Conservation (phyloP, 495 filamentous ascomycete species). For the Letharia lupina region DNA sequence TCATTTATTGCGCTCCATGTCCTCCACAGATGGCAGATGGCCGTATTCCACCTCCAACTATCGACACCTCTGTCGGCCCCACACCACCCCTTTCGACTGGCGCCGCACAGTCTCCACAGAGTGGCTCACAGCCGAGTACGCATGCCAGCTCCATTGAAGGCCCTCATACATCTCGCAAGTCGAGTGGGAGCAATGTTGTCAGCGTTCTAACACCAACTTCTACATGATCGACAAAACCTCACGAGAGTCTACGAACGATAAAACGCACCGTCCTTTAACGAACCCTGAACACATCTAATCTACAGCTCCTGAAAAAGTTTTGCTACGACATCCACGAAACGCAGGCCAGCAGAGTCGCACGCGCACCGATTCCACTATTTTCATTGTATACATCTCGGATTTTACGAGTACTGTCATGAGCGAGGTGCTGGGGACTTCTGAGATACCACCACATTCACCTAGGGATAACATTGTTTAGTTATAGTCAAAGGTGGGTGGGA, state of each 20-base stretch:
- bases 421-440: conserved; percentile 17
- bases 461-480: conserved; percentile 11
- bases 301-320: conserved; percentile 6
- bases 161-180: conserved; percentile 25
- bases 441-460: conserved; percentile 18
- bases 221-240: conserved; percentile 14
- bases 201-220: conserved; percentile 23
- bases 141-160: conserved; percentile 46
- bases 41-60: conserved; percentile 33
- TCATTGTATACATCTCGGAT: conserved; percentile 3
- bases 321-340: neutral
- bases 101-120: conserved; percentile 58
- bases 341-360: neutral
- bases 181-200: conserved; percentile 19
- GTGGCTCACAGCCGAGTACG: conserved; percentile 51
- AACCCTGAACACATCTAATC: conserved; percentile 7
- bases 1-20: conserved; percentile 39
- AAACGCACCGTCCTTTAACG: conserved; percentile 14
- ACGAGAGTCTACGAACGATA: conserved; percentile 9
- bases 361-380: conserved; percentile 6
- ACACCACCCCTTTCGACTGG: conserved; percentile 53
- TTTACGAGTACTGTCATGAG: conserved; percentile 11
- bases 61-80: conserved; percentile 43
- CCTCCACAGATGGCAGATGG: conserved; percentile 20
- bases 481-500: neutral